A percentile compares a stretch with the other conserved stretches of the same genome.
phyloP scores from a whole-genome alignment of 108 stramenopile genomes.

The Stephanodiscus triporus region DNA sequence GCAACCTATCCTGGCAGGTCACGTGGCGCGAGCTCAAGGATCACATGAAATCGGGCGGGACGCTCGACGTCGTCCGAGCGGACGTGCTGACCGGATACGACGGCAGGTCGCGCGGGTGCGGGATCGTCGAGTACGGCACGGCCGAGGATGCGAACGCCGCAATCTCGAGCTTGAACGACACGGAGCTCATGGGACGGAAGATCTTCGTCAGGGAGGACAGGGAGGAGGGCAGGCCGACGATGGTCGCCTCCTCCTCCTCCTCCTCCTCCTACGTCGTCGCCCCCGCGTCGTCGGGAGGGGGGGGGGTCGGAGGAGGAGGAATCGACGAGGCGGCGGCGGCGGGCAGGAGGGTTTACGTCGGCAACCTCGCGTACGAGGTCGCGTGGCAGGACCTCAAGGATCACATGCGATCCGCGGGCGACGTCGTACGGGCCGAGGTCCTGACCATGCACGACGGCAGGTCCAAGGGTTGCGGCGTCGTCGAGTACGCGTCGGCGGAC shows the following conservation, averaged over 20 bases:
- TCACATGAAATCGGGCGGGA: slow-evolving; percentile 69
- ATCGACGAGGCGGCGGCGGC: slow-evolving; percentile 42
- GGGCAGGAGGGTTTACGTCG: slow-evolving; percentile 78
- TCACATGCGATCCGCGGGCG: slow-evolving; percentile 88
- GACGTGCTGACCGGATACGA: slow-evolving; percentile 53
- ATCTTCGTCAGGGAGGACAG: slow-evolving; percentile 91
- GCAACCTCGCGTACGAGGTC: slow-evolving; percentile 81
- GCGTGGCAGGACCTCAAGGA: slow-evolving; percentile 87
- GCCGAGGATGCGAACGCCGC: slow-evolving; percentile 78
- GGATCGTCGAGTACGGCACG: slow-evolving; percentile 88
- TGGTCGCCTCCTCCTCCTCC: too few relatives aligned
- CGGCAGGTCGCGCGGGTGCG: slow-evolving; percentile 90
- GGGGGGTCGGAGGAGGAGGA: slow-evolving; percentile 11
- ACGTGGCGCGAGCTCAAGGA: slow-evolving; percentile 87
- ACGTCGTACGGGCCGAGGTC: slow-evolving; percentile 66
- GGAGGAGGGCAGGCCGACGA: slow-evolving; percentile 31
- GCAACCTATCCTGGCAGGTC: slow-evolving; percentile 79
- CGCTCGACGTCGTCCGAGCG: slow-evolving; percentile 55
- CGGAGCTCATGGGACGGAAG: slow-evolving; percentile 75
- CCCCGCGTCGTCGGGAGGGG: background rate
- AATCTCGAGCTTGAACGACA: slow-evolving; percentile 75
- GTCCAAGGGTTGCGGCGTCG: slow-evolving; percentile 93
- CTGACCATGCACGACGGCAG: slow-evolving; percentile 58
- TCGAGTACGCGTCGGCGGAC: slow-evolving; percentile 83
- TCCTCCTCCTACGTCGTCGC: background rate